These are phyloP conservation scores for Xerocomellus chrysenteron DNA, from an alignment of 768 basidiomycete genomes.

Conservation along the genomic window DNA sequence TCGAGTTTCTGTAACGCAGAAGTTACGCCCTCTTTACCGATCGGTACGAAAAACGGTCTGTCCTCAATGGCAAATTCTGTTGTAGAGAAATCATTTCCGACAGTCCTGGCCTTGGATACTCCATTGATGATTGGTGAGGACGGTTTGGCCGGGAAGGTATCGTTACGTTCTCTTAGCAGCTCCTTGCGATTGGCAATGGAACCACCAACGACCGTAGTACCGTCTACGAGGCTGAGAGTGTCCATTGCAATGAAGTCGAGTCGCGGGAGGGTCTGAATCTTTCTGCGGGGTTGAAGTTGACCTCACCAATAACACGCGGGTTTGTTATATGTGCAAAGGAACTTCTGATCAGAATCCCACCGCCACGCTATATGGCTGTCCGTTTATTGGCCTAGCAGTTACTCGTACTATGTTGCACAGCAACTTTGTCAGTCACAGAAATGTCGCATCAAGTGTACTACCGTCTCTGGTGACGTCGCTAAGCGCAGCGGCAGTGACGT, in stretches of 20 bases:
- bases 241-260: conserved; percentile 18
- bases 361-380: not conserved
- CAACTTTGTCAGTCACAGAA: no score
- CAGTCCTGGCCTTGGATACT: conserved; percentile 11
- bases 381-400: no score
- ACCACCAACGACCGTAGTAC: conserved; percentile 47
- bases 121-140: conserved; percentile 9
- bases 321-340: not conserved
- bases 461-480: not conserved
- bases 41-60: conserved; percentile 69
- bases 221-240: conserved; percentile 42
- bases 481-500: not conserved
- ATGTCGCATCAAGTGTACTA: no score
- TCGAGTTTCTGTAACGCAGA: conserved; percentile 72
- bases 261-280: not conserved
- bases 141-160: conserved; percentile 24
- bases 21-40: conserved; percentile 65
- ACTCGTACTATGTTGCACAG: no score
- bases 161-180: conserved; percentile 17
- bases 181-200: conserved; percentile 27
- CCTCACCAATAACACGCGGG: not conserved
- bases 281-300: not conserved
- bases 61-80: conserved; percentile 54
- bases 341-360: not conserved
- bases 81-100: conserved; percentile 42